Conservation (phyloP, 768 basidiomycete genomes). For the Pleurotus giganteus region DNA sequence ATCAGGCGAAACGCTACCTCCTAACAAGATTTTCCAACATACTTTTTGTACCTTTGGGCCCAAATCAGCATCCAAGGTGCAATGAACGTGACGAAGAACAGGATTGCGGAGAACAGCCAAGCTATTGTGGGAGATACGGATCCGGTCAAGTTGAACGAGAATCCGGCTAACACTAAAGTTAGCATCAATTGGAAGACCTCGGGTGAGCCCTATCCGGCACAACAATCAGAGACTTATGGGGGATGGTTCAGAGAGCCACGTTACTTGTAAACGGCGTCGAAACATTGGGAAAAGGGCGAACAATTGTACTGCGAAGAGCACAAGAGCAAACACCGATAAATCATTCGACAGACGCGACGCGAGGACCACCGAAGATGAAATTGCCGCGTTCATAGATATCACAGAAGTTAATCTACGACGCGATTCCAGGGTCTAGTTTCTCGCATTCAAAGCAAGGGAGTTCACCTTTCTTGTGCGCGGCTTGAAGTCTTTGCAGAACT, state of each 20-base stretch:
- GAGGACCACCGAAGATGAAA: slow-evolving; percentile 90
- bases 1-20: slow-evolving; percentile 11
- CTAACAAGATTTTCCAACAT: slow-evolving; percentile 26
- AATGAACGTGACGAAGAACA: slow-evolving; percentile 62
- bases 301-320: slow-evolving; percentile 77
- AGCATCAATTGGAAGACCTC: slow-evolving; percentile 43
- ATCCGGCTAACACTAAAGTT: slow-evolving; percentile 50
- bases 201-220: slow-evolving; percentile 41
- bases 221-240: slow-evolving; percentile 7
- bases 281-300: slow-evolving; percentile 86
- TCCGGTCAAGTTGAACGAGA: slow-evolving; percentile 50
- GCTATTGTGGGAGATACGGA: slow-evolving; percentile 56
- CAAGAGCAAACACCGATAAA: slow-evolving; percentile 84
- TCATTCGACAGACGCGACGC: slow-evolving; percentile 86
- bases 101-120: slow-evolving; percentile 46
- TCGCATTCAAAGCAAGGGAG: slow-evolving; percentile 19
- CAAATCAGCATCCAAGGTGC: slow-evolving; percentile 77
- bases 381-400: slow-evolving; percentile 86
- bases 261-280: slow-evolving; percentile 69
- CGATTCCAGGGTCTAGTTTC: slow-evolving; percentile 19
- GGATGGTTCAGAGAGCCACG: slow-evolving; percentile 16
- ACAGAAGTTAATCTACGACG: slow-evolving; percentile 70
- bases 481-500: slow-evolving; percentile 44
- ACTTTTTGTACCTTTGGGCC: slow-evolving; percentile 91
- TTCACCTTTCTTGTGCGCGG: slow-evolving; percentile 59